Conservation (phyloP, 2,329 filamentous ascomycete species). For the Trichoderma sp. region DNA sequence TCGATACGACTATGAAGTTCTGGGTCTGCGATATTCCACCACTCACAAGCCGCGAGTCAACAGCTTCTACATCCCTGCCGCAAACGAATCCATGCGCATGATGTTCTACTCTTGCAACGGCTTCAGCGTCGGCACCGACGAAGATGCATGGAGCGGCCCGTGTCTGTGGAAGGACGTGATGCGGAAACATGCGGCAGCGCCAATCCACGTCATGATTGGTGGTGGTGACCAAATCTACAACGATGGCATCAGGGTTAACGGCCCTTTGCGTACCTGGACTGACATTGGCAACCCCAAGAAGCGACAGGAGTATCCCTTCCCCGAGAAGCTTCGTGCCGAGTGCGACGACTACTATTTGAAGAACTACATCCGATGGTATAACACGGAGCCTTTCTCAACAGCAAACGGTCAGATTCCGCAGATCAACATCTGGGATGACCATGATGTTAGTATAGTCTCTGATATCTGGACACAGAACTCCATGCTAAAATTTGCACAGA, state of each 20-base stretch:
- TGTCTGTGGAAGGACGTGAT: slow-evolving; percentile 93
- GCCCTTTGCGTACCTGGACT: slow-evolving; percentile 81
- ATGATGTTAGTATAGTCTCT: slow-evolving; percentile 61
- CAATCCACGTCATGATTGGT: slow-evolving; percentile 94
- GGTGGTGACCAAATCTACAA: slow-evolving; percentile 98
- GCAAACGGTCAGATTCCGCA: slow-evolving; percentile 92
- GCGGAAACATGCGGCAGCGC: slow-evolving; percentile 73
- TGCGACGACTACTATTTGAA: slow-evolving; percentile 90
- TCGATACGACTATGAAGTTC: slow-evolving; percentile 77
- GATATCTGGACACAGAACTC: background rate
- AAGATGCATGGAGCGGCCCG: slow-evolving; percentile 84
- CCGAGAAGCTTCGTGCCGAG: slow-evolving; percentile 74
- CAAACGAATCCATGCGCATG: slow-evolving; percentile 87
- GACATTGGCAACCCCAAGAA: slow-evolving; percentile 79
- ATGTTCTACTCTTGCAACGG: slow-evolving; percentile 99
- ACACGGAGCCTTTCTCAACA: slow-evolving; percentile 77
- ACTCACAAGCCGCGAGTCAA: slow-evolving; percentile 60
- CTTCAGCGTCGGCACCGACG: slow-evolving; percentile 85
- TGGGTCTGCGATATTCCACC: slow-evolving; percentile 63
- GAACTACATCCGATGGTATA: slow-evolving; percentile 85
- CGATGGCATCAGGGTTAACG: slow-evolving; percentile 82
- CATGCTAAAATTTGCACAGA: slow-evolving; percentile 56
- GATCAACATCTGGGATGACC: slow-evolving; percentile 98
- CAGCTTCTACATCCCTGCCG: slow-evolving; percentile 82
- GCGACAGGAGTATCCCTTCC: slow-evolving; percentile 77